Conservation (phyloP, 2,329 filamentous ascomycete species). For the Aspergillus felis region DNA sequence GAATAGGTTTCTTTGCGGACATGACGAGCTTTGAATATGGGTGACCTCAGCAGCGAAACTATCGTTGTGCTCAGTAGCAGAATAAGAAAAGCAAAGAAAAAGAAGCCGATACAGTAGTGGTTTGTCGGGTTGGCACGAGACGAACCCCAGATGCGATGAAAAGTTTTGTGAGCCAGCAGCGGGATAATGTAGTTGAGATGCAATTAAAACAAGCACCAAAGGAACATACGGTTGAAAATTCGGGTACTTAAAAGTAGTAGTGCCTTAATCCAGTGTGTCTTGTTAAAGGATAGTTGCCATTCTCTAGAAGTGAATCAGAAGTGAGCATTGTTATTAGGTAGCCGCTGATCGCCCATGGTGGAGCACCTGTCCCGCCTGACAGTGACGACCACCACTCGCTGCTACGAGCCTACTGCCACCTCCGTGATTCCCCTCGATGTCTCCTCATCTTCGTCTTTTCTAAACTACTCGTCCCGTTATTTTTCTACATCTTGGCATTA, state of each 20-base stretch:
- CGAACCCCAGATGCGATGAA: conserved; percentile 13
- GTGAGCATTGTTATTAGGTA: conserved; percentile 22
- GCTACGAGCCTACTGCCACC: not conserved
- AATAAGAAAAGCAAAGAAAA: not conserved
- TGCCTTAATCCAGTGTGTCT: not conserved
- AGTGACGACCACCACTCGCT: conserved; percentile 22
- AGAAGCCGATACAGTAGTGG: not conserved
- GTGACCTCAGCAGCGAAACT: not conserved
- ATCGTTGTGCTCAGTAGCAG: not conserved
- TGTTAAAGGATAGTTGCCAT: not conserved
- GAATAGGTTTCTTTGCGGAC: conserved; percentile 49
- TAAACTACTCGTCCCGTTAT: not conserved
- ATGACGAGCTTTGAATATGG: conserved; percentile 3
- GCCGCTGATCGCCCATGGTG: conserved; percentile 33
- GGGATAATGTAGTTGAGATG: not conserved
- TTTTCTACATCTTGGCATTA: not conserved
- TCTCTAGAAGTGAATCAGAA: not conserved
- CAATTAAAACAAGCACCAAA: not conserved
- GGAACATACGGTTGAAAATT: not conserved
- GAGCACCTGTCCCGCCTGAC: conserved; percentile 30
- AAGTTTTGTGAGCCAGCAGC: not conserved
- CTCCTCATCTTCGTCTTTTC: not conserved
- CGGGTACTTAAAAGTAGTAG: not conserved
- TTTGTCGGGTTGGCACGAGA: conserved; percentile 10
- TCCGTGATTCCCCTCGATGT: not conserved